These are phyloP conservation scores for Penicillium crustosum DNA, from an alignment of 2,329 filamentous ascomycete genomes.

Conservation along the genomic window DNA sequence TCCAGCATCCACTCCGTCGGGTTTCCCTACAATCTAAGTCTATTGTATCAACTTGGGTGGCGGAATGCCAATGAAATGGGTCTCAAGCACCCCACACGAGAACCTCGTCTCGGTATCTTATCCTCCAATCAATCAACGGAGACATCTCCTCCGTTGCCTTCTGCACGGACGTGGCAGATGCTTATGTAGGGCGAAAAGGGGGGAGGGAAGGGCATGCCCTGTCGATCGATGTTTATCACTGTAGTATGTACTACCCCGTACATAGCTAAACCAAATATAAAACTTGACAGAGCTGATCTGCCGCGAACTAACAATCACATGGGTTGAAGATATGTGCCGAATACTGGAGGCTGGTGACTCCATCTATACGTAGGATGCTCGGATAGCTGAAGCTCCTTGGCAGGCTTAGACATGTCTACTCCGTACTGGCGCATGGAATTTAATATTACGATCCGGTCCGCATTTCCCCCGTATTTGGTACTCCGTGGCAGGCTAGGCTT, in stretches of 20 bases:
- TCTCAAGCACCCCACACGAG: conserved; percentile 3
- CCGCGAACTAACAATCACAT: conserved; percentile 4
- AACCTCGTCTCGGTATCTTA: background rate
- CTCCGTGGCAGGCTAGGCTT: background rate
- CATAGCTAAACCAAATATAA: background rate
- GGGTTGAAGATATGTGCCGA: conserved; percentile 7
- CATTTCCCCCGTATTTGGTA: conserved; percentile 9
- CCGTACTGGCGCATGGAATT: conserved; percentile 3
- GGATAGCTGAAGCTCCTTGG: background rate
- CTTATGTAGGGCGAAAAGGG: background rate
- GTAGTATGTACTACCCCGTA: background rate
- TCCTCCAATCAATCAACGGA: conserved; percentile 3
- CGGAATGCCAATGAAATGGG: background rate
- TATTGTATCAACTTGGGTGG: background rate
- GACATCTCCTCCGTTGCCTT: background rate
- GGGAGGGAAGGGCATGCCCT: conserved; percentile 7
- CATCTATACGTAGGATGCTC: background rate
- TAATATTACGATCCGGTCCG: conserved; percentile 12
- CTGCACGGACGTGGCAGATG: conserved; percentile 16
- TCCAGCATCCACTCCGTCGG: conserved; percentile 8
- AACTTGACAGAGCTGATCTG: conserved; percentile 6
- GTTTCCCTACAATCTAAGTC: background rate
- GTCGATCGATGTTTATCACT: conserved; percentile 12
- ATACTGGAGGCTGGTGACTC: background rate
- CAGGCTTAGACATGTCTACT: conserved; percentile 2